Percentiles rank a stretch among this genome's conserved stretches.
Evolutionary conservation across 2,329 filamentous ascomycete species (phyloP).

Genomic region (Fonsecaea erecta): DNA sequence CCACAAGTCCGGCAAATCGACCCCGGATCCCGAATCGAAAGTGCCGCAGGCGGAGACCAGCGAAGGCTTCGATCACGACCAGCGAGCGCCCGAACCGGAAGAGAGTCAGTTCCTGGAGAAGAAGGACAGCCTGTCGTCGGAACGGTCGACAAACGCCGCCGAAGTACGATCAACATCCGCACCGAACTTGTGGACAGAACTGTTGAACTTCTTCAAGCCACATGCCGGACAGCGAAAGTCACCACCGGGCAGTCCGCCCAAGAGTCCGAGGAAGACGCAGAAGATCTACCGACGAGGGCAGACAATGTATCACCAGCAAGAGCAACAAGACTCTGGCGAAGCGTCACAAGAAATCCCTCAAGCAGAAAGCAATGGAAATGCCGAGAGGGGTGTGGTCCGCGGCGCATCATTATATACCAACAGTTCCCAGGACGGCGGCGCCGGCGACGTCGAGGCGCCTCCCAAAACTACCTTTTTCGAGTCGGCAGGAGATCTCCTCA

Average conservation of each 20-base stretch:
- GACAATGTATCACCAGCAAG: conserved; percentile 62
- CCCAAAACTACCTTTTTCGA: conserved; percentile 94
- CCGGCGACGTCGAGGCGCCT: conserved; percentile 65
- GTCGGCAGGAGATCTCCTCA: conserved; percentile 88
- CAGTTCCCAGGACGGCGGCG: conserved; percentile 40
- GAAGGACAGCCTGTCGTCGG: background rate
- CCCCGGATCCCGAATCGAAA: conserved; percentile 33
- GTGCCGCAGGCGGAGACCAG: conserved; percentile 37
- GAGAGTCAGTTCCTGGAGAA: conserved; percentile 22
- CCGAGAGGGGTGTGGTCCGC: conserved; percentile 45
- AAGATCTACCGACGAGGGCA: conserved; percentile 79
- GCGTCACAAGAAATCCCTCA: conserved; percentile 17
- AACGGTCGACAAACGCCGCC: conserved; percentile 22
- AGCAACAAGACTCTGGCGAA: conserved; percentile 46
- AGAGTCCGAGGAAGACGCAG: conserved; percentile 60
- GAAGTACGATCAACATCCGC: conserved; percentile 29
- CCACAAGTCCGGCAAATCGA: conserved; percentile 26
- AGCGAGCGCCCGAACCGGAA: conserved; percentile 19
- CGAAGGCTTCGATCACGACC: conserved; percentile 33
- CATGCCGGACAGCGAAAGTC: conserved; percentile 46
- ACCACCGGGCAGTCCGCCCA: conserved; percentile 39
- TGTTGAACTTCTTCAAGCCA: conserved; percentile 77
- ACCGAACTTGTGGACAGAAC: conserved; percentile 61
- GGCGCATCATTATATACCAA: conserved; percentile 58
- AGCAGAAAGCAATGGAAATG: background rate